A percentile compares a stretch with the other conserved stretches of the same genome.
phyloP scores from a whole-genome alignment of 73 alveolate species.

The Tetrahymena elliotti region DNA sequence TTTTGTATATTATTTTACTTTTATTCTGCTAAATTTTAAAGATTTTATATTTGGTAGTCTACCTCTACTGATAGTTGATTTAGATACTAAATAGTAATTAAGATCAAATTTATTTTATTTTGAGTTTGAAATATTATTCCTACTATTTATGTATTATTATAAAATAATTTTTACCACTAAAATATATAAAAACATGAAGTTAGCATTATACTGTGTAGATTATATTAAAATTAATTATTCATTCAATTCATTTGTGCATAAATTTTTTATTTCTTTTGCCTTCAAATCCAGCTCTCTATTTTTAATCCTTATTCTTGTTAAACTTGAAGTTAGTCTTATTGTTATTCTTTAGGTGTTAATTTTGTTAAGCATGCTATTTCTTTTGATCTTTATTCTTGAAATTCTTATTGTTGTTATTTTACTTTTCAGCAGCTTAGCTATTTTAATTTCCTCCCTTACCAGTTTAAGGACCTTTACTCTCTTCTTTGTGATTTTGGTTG shows the following conservation, averaged over 20 bases:
- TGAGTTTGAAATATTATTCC: not conserved
- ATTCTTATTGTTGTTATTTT: not conserved
- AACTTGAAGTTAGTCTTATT: not conserved
- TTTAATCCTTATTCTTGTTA: not conserved
- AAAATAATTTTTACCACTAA: not conserved
- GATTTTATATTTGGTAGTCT: not conserved
- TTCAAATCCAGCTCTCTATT: not conserved
- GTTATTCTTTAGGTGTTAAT: not conserved
- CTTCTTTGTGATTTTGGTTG: not conserved
- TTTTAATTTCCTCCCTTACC: not conserved
- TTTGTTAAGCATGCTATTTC: not conserved
- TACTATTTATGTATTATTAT: not conserved
- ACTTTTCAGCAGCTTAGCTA: not conserved
- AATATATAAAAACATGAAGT: no score
- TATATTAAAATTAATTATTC: not conserved
- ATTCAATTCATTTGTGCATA: not conserved
- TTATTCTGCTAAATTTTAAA: no score
- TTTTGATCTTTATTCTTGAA: not conserved
- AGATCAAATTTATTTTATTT: not conserved
- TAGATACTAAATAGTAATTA: no score
- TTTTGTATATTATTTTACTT: not conserved
- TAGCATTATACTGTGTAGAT: no score
- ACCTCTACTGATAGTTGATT: not conserved
- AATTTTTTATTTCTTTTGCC: not conserved
- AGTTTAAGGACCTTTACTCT: not conserved